Base-by-base conservation (phyloP, 1,139 yeast genomes). In the Williopsis jadinii region DNA sequence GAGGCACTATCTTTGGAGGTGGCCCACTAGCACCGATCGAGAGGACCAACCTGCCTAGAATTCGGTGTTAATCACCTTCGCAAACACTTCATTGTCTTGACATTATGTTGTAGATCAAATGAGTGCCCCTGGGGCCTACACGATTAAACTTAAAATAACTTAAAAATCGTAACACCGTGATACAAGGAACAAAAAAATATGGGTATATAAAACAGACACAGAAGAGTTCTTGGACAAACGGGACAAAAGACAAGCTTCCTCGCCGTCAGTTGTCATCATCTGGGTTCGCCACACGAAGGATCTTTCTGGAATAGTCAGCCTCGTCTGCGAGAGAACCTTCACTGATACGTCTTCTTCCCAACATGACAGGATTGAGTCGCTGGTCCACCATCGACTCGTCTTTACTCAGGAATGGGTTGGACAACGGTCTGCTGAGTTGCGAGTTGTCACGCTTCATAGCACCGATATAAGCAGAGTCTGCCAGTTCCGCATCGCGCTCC, bases 301-400 rank as follows among this genome's bases (percentile, higher is more conserved):
- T 77, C 50, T 77, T 70, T 42, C 90, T 65, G 8, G 84, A 77
- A 57, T 82, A 83, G 56, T 82, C 88, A 32, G 70, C 68, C 48
- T 81, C 81, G 56, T 83, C 90, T 33, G 76, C 80, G 39, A 83
- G 61, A 9, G 84, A 74, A 3, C 59, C 55, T 72, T 70, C 49
- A 68, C 68, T 36, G 78, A 76, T 50, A 64, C 72, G 55, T 73
- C 78, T 44, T 70, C 71, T 52, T 66, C 54, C 55, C 34, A 55
- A 35, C 56, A 53, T 55, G 32, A 54, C 69, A 2, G 86, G 85
- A 50, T 81, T 84, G 43, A 80, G 60, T 32, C 85, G 66, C 45
- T 76, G 75, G 54, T 82, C 90, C 41, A 78, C 71, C 50, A 51
- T 50, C 43, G 74, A 77, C 14, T 70, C 71, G 9, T 53, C 56